Conservation (phyloP, 345 rosid species). For the Eucalyptus tenuipes region DNA sequence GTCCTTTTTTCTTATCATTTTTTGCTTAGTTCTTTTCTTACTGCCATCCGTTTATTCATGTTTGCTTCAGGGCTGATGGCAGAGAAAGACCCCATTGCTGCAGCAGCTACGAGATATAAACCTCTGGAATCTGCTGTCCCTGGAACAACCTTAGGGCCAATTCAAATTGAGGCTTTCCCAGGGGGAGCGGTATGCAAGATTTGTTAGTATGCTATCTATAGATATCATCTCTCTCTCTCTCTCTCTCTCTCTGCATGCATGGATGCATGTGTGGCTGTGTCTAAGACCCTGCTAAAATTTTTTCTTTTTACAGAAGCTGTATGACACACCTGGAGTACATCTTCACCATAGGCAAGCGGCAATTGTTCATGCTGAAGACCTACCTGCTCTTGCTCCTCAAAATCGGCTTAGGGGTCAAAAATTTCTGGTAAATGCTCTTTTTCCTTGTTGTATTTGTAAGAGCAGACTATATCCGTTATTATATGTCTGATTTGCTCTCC, state of each 20-base stretch:
- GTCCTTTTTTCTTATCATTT: not conserved
- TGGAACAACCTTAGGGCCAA: constrained; percentile 93
- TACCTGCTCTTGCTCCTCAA: constrained; percentile 89
- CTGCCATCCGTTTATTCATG: not conserved
- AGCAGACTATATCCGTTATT: not conserved
- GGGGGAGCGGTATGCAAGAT: constrained; percentile 72
- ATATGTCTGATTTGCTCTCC: not conserved
- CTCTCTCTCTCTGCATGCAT: not conserved
- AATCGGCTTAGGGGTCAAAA: constrained; percentile 73
- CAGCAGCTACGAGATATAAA: constrained; percentile 74
- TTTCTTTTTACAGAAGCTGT: constrained; percentile 44
- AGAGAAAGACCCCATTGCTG: constrained; percentile 85
- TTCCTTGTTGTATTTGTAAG: not conserved
- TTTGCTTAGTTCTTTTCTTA: not conserved
- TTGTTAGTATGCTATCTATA: not conserved
- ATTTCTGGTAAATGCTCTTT: constrained; percentile 39
- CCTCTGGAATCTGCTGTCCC: constrained; percentile 98
- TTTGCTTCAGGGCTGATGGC: constrained; percentile 56
- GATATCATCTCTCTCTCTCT: too few species aligned
- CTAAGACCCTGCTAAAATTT: not conserved
- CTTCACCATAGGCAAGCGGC: constrained; percentile 97
- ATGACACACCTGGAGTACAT: constrained; percentile 96
- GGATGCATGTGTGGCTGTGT: not conserved
- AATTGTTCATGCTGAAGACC: constrained; percentile 82
- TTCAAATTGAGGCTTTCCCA: constrained; percentile 82